Conservation (phyloP, 1,284 basidiomycete genomes). For the Cerrena zonata region DNA sequence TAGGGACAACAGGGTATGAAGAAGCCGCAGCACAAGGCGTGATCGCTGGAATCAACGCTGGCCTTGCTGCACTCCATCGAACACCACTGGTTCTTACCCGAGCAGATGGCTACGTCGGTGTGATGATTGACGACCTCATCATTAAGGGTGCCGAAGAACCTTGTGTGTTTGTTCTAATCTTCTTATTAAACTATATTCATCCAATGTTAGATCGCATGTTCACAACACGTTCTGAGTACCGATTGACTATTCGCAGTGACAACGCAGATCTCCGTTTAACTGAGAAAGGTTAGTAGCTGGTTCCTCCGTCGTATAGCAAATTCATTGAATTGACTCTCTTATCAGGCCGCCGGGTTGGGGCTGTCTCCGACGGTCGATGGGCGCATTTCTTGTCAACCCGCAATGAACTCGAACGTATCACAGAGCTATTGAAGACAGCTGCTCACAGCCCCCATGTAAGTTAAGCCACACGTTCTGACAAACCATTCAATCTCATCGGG, state of each 20-base stretch:
- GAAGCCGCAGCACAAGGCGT: slow-evolving; percentile 86
- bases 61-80: slow-evolving; percentile 53
- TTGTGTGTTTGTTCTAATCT: slow-evolving; percentile 45
- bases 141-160: slow-evolving; percentile 86
- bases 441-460: slow-evolving; percentile 57
- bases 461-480: too few species aligned
- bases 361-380: slow-evolving; percentile 67
- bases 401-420: slow-evolving; percentile 46
- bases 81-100: slow-evolving; percentile 66
- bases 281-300: slow-evolving; percentile 48
- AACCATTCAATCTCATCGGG: too few species aligned
- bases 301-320: background rate
- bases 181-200: background rate
- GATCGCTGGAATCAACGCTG: slow-evolving; percentile 83
- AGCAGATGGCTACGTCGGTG: slow-evolving; percentile 80
- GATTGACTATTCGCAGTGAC: slow-evolving; percentile 81
- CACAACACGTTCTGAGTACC: slow-evolving; percentile 83
- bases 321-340: too few species aligned
- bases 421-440: slow-evolving; percentile 43
- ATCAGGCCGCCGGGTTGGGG: slow-evolving; percentile 48
- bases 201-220: slow-evolving; percentile 84
- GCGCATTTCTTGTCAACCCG: slow-evolving; percentile 41
- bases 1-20: slow-evolving; percentile 85
- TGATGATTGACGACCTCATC: slow-evolving; percentile 87
- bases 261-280: slow-evolving; percentile 84